These are phyloP conservation scores for Phytophthora macrochlamydospora DNA, from an alignment of 352 stramenopile species.

Conservation along the genomic window DNA sequence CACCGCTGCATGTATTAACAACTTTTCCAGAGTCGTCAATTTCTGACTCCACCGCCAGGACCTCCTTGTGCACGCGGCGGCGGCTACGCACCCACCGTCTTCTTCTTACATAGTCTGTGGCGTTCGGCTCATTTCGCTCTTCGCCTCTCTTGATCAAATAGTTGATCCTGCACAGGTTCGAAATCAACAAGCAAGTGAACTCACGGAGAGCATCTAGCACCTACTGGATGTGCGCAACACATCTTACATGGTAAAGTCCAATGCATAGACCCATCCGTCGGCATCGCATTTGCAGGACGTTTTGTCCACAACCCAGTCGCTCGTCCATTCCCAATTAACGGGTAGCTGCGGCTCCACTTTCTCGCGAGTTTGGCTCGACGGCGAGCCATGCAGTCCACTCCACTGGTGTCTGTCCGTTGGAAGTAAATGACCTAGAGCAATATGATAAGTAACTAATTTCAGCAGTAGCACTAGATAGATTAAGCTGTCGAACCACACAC, in stretches of 20 bases:
- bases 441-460: neutral
- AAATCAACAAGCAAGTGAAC: neutral
- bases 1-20: slow-evolving; percentile 33
- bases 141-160: slow-evolving; percentile 61
- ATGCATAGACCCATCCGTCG: slow-evolving; percentile 79
- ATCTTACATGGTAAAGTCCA: slow-evolving; percentile 74
- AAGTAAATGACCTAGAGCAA: slow-evolving; percentile 56
- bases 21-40: slow-evolving; percentile 3
- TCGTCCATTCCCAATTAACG: slow-evolving; percentile 70
- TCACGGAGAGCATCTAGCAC: neutral
- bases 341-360: slow-evolving; percentile 73
- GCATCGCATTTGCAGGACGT: slow-evolving; percentile 55
- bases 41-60: slow-evolving; percentile 9
- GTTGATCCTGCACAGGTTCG: slow-evolving; percentile 46
- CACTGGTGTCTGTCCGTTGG: slow-evolving; percentile 68
- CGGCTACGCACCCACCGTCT: slow-evolving; percentile 69
- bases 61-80: slow-evolving; percentile 28
- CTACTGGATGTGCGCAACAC: neutral
- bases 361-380: slow-evolving; percentile 59
- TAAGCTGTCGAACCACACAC: slow-evolving; percentile 9
- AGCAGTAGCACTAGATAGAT: neutral
- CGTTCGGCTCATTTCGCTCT: slow-evolving; percentile 52
- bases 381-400: slow-evolving; percentile 57
- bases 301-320: slow-evolving; percentile 64
- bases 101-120: slow-evolving; percentile 74